Base-by-base conservation (phyloP, 164 flowering plant genomes). In the Magnolia officinalis region DNA sequence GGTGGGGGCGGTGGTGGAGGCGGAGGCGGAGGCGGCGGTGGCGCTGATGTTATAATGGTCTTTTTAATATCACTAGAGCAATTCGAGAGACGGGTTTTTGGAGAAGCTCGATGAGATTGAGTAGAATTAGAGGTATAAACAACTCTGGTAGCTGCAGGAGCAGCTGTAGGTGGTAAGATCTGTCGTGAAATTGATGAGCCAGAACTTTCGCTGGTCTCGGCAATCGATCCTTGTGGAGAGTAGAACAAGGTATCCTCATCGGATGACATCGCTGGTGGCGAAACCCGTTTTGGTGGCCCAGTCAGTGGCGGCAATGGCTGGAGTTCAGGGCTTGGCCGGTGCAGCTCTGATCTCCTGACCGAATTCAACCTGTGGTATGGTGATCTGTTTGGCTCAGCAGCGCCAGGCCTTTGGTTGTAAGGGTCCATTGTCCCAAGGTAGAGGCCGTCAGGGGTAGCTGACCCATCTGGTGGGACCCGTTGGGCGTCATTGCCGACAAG, bases 251-350 rank as follows among this genome's bases (percentile, higher is more conserved):
- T 85, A 21, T 87, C 95, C 64, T 92, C 97, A 51, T 96, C 98
- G 2, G 91, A 86, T 1, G 90, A 90, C 20, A 85, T 76, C 37
- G 78, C 78, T 1, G 87, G 75, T 23, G 86, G 87, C 79, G 23
- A 88, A 82, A 76, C 61, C 72, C 58, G 45, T 45, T 74, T 79
- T 10, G 85, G 82, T 1, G 84, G 86, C 77, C 82, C 86, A 0
- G 73, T 76, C 77, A 95, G 72, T 1, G 96, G 98, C 10, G 98
- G 96, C 77, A 95, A 80, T 9, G 98, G 98, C 75, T 93, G 98
- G 82, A 95, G 86, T 45, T 96, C 99, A 4, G 99, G 99, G 72
- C 99, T 94, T 0, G 98, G 98, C 63, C 93, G 82, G 72, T 92
- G 87, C 78, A 90, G 75, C 65, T 88, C 94, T 6, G 90, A 89